Evolutionary conservation across 345 rosid genomes (phyloP).

Genomic region (Anacardium occidentale): DNA sequence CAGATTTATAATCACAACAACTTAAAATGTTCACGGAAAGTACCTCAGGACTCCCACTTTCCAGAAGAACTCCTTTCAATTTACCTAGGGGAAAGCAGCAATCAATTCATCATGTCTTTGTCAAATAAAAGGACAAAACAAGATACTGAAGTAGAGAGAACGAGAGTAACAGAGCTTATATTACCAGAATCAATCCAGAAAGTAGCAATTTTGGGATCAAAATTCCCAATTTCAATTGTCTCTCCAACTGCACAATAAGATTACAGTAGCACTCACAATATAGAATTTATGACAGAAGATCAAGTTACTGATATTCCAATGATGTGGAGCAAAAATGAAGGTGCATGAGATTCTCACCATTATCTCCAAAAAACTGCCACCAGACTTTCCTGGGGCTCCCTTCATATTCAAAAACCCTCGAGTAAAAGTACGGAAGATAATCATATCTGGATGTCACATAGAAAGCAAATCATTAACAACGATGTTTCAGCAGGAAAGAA

Average conservation of each 20-base stretch:
- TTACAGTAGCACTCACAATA: conserved; percentile 1
- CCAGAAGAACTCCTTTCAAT: conserved; percentile 90
- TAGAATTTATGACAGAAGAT: not conserved
- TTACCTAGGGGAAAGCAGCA: conserved; percentile 49
- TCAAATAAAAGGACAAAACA: not conserved
- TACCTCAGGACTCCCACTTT: conserved; percentile 97
- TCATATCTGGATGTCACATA: conserved; percentile 60
- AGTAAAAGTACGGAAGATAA: conserved; percentile 89
- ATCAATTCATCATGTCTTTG: not conserved
- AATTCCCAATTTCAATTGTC: conserved; percentile 75
- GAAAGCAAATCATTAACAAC: conserved; percentile 9
- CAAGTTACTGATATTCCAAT: not conserved
- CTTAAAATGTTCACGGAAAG: not conserved
- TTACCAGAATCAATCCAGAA: conserved; percentile 96
- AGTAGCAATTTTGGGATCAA: conserved; percentile 88
- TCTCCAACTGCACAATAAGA: conserved; percentile 72
- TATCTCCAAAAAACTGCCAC: conserved; percentile 98
- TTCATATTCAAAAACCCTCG: conserved; percentile 88
- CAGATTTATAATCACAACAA: not conserved
- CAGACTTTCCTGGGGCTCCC: conserved; percentile 89
- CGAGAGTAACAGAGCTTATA: not conserved
- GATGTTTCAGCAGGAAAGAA: conserved; percentile 19
- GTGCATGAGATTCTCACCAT: conserved; percentile 44
- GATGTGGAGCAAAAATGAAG: not conserved
- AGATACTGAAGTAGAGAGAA: conserved; percentile 6